Evolutionary conservation across 305 asterid species (phyloP), one percentile per base, ranked within the genome.

Genomic region (Solanum aculeatissimum): DNA sequence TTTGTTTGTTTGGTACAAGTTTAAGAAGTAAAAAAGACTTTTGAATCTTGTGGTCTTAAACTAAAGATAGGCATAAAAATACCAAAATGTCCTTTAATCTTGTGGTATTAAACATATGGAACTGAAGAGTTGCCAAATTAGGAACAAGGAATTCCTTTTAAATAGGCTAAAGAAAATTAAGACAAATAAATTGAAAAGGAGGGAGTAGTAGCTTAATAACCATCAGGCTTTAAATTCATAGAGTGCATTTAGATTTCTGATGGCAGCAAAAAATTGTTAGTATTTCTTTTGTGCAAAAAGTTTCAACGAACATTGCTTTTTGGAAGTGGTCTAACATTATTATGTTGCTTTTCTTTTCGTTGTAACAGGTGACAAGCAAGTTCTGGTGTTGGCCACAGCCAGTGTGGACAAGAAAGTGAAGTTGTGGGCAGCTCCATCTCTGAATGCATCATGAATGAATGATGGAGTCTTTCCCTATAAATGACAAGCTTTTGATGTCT

Each of bases 371-470:
- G 93, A 89, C 51, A 92, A 93, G 80, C 87, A 80, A 77, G 38
- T 88, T 55, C 23, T 81, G 71, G 88, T 94, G 51, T 90, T 97
- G 85, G 98, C 98, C 78, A 95, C 99, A 13, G 83, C 98, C 87
- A 91, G 99, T 90, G 86, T 80, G 4, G 99, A 97, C 92, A 97
- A 94, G 96, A 97, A 97, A 86, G 98, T 95, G 85, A 97, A 97
- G 93, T 88, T 97, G 72, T 97, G 98, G 99, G 93, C 93, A 47
- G 92, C 98, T 63, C 99, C 99, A 74, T 81, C 85, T 7, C 85
- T 84, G 43, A 88, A 78, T 62, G 60, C 87, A 55, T 81, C 94
- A 18, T 82, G 74, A 65, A 53, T 38, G 42, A 43, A 25, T 5
- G 5, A 49, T 7, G 13, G 62, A 75, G 57, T 27, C 63, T 51